Base-by-base conservation (phyloP, 257 asterid species). In the Scutellaria minor region DNA sequence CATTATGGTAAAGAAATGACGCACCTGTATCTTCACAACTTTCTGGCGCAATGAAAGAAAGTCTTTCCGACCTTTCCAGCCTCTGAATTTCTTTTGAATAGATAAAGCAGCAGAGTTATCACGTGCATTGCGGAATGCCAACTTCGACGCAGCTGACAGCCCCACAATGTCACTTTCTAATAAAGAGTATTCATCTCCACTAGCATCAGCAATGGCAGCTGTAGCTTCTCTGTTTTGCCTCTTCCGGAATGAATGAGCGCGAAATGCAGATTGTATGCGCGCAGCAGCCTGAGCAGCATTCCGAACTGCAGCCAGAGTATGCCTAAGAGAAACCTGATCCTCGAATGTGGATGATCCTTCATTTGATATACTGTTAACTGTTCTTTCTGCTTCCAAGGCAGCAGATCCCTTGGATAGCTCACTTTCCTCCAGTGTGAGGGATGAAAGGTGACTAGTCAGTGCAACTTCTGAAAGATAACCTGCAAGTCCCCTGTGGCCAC, bases 1-100 rank as follows among this genome's bases (percentile, higher is more conserved):
- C 0, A 31, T 31, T 41, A 67, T n/a, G 60, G 14, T 1, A 61
- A 79, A 66, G 15, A 55, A 77, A 71, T 61, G 54, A 37, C 37
- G 15, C 58, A 95, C 99, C 98, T 92, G 99, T 83, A 95, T 92
- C 86, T 85, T 95, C 65, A 92, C 97, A 45, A 95, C 96, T 87
- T 92, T 95, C 83, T 85, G 94, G 70, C 98, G 94, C 71, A 90
- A 64, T 24, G 96, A 58, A 58, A 95, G 93, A 78, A 86, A 95
- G 77, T 87, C 94, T 83, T 72, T 92, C 72, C 97, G 85, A 37
- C 98, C 94, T 83, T 90, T 95, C 89, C 91, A 95, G 64, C 98
- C 96, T 46, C 96, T 89, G 55, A 85, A 95, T 65, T 90, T 92
- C 85, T 90, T 95, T 79, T 95, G 99, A 78, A 95, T 95, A 5